Conservation (phyloP, 1,284 basidiomycete species). For the Ustilago xerochloae region DNA sequence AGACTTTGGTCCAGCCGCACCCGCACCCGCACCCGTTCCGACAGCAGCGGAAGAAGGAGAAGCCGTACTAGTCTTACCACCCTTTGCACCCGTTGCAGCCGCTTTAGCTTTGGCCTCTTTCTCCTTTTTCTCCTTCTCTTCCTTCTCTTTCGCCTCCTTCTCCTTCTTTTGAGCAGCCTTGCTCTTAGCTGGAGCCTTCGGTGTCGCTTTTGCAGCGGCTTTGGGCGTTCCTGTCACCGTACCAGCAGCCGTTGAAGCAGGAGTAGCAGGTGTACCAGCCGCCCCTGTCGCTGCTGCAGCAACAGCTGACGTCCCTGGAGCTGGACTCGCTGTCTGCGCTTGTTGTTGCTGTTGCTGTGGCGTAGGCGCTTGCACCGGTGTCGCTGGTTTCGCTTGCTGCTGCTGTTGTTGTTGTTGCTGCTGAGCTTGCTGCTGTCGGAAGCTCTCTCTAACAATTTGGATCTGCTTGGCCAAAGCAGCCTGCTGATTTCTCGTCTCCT, state of each 20-base stretch:
- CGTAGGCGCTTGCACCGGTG: constrained; percentile 8
- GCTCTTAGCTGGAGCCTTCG: constrained; percentile 35
- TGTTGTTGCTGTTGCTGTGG: constrained; percentile 12
- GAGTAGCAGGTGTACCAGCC: constrained; percentile 9
- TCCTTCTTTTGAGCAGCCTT: constrained; percentile 38
- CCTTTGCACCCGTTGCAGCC: constrained; percentile 8
- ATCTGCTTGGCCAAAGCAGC: constrained; percentile 58
- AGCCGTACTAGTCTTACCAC: constrained; percentile 13
- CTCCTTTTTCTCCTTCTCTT: constrained; percentile 27
- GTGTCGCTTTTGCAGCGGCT: constrained; percentile 25
- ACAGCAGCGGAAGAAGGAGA: constrained; percentile 9
- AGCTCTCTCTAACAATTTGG: constrained; percentile 52
- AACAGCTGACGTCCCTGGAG: too few relatives aligned
- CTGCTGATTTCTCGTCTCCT: constrained; percentile 56
- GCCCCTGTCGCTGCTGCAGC: constrained; percentile 9
- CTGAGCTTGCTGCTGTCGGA: constrained; percentile 54
- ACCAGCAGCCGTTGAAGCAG: constrained; percentile 7
- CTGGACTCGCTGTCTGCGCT: constrained; percentile 23
- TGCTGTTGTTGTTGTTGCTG: constrained; percentile 19
- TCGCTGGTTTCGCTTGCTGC: constrained; percentile 14
- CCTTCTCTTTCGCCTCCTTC: constrained; percentile 43
- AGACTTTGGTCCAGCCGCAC: constrained; percentile 5
- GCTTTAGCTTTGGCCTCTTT: constrained; percentile 26
- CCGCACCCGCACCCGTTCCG: neutral
- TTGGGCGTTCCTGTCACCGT: constrained; percentile 15